A percentile compares a stretch with the other conserved stretches of the same genome.
Conservation (phyloP, 192 early-diverging fungal species). For the Coemansia asiatica region DNA sequence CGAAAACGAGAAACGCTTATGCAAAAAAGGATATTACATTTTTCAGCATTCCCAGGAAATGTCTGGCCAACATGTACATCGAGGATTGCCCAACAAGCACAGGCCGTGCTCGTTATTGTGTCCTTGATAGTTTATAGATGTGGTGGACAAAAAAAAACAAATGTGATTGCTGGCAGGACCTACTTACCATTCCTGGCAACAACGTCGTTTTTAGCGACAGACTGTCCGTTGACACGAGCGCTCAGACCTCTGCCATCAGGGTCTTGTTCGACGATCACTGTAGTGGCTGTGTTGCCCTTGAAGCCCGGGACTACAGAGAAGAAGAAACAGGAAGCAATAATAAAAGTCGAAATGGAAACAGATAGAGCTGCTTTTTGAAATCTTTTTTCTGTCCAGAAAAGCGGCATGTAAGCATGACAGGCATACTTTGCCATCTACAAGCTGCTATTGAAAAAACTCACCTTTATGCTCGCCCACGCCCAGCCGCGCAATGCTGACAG, state of each 20-base stretch:
- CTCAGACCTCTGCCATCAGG: slow-evolving; percentile 8
- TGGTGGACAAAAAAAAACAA: not conserved
- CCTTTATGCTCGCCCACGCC: slow-evolving; percentile 38
- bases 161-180: not conserved
- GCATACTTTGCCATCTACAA: too few species aligned
- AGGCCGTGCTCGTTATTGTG: too few species aligned
- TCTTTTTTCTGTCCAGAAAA: too few species aligned
- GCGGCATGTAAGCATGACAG: too few species aligned
- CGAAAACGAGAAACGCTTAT: too few species aligned
- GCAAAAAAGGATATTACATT: too few species aligned
- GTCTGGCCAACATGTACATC: too few species aligned
- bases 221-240: slow-evolving; percentile 35
- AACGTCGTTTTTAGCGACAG: slow-evolving; percentile 24
- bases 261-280: slow-evolving; percentile 22
- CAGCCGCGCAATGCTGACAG: slow-evolving; percentile 42
- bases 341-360: not conserved
- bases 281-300: slow-evolving; percentile 4
- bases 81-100: too few species aligned
- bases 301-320: slow-evolving; percentile 38
- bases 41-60: too few species aligned
- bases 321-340: too few species aligned
- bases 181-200: slow-evolving; percentile 49
- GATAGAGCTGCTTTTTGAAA: too few species aligned
- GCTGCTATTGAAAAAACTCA: slow-evolving; percentile 13
- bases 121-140: too few species aligned